A percentile compares a stretch with the other conserved stretches of the same genome.
Conservation (phyloP, 2,329 filamentous ascomycete species). For the Plectosphaerella plurivora region DNA sequence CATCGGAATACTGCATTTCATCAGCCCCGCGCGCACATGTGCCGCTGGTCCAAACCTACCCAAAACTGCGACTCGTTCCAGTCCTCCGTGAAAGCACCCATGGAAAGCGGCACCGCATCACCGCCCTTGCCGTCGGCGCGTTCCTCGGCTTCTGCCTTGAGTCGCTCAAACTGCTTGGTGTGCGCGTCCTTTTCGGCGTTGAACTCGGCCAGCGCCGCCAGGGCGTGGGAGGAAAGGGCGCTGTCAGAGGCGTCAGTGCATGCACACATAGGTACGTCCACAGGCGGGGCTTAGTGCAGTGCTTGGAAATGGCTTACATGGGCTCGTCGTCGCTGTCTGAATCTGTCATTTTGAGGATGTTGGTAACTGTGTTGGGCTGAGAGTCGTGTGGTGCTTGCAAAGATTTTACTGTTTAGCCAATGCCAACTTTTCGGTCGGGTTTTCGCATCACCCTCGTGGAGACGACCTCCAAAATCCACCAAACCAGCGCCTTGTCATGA, state of each 20-base stretch:
- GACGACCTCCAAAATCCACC: too few relatives aligned
- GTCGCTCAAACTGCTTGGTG: slow-evolving; percentile 61
- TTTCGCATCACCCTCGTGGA: too few relatives aligned
- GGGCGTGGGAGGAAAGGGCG: slow-evolving; percentile 59
- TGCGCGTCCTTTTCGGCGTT: slow-evolving; percentile 67
- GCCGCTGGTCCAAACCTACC: slow-evolving; percentile 40
- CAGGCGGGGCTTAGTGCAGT: not conserved
- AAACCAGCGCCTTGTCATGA: too few relatives aligned
- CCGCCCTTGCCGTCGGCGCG: slow-evolving; percentile 21
- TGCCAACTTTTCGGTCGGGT: too few relatives aligned
- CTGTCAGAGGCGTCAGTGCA: slow-evolving; percentile 25
- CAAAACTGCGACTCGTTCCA: slow-evolving; percentile 85
- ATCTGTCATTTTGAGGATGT: slow-evolving; percentile 1
- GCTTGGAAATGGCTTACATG: slow-evolving; percentile 31
- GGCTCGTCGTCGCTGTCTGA: slow-evolving; percentile 41
- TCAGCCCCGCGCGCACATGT: not conserved
- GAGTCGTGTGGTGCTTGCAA: too few relatives aligned
- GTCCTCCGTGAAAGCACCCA: slow-evolving; percentile 72
- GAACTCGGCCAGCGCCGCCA: slow-evolving; percentile 69
- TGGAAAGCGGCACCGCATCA: slow-evolving; percentile 27
- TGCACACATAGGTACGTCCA: not conserved
- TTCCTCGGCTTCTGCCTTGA: slow-evolving; percentile 58
- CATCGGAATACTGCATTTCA: slow-evolving; percentile 60
- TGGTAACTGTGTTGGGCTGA: not conserved
- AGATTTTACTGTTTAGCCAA: too few relatives aligned